These are phyloP conservation scores for Penicillium sp. DNA, from an alignment of 2,329 filamentous ascomycete genomes.

Conservation along the genomic window DNA sequence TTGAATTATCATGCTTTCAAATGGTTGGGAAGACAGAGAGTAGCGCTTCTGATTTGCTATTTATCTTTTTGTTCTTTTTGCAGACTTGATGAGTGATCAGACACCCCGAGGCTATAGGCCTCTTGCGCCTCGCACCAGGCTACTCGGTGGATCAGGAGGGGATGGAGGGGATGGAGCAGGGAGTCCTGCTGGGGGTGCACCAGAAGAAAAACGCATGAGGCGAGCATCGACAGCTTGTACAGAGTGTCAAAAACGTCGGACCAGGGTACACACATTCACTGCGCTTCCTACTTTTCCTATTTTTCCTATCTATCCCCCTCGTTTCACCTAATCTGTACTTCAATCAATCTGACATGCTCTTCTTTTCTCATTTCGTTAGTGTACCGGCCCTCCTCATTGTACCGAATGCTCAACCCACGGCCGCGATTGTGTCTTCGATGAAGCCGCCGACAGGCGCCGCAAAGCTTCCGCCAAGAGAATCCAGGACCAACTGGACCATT, in stretches of 20 bases:
- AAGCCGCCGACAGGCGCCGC: slow-evolving; percentile 36
- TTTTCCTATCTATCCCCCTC: background rate
- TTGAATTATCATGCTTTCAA: slow-evolving; percentile 9
- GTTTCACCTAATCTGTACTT: background rate
- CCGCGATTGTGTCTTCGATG: slow-evolving; percentile 35
- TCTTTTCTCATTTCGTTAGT: slow-evolving; percentile 23
- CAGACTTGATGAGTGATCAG: slow-evolving; percentile 26
- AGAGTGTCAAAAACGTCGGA: slow-evolving; percentile 39
- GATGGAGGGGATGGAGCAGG: slow-evolving; percentile 16
- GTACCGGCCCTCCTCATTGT: slow-evolving; percentile 30
- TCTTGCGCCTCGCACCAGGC: slow-evolving; percentile 30
- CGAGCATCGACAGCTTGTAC: slow-evolving; percentile 38
- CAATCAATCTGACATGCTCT: slow-evolving; percentile 8
- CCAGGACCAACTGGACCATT: slow-evolving; percentile 30
- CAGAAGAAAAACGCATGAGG: slow-evolving; percentile 34
- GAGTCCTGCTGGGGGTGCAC: slow-evolving; percentile 11
- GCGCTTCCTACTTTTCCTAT: background rate
- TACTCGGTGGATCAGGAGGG: slow-evolving; percentile 10
- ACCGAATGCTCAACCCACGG: slow-evolving; percentile 34
- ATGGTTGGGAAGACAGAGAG: background rate
- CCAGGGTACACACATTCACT: slow-evolving; percentile 30
- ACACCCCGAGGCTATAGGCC: slow-evolving; percentile 29
- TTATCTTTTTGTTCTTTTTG: background rate
- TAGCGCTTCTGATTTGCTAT: slow-evolving; percentile 1
- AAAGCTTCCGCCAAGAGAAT: slow-evolving; percentile 31